Percentiles rank a stretch among this genome's conserved stretches.
phyloP scores from a whole-genome alignment of 768 basidiomycete genomes.

The Lyophyllum semitale region DNA sequence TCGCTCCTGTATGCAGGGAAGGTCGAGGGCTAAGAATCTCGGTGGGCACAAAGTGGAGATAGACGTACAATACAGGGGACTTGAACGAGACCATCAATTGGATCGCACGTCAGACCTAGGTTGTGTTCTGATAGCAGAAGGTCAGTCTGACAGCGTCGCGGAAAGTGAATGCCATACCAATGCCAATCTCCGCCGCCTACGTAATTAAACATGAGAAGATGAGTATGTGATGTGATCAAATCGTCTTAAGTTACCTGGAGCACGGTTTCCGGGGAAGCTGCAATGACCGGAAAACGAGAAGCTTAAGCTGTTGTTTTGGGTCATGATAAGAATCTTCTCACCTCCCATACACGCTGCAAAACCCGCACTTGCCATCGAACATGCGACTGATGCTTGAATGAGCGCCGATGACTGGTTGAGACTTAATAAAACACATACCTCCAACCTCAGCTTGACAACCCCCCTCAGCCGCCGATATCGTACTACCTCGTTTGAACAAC shows the following conservation, averaged over 20 bases:
- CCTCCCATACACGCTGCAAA: conserved; percentile 96
- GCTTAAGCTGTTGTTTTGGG: not conserved
- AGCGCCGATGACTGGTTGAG: not conserved
- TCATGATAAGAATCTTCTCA: conserved; percentile 26
- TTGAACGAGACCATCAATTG: conserved; percentile 90
- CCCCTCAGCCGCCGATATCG: conserved; percentile 95
- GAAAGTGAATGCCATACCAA: conserved; percentile 47
- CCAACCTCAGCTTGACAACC: conserved; percentile 96
- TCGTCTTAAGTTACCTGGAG: conserved; percentile 51
- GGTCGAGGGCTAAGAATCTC: not conserved
- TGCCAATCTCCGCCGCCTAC: conserved; percentile 87
- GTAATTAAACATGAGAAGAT: conserved; percentile 2
- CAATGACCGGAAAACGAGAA: not conserved
- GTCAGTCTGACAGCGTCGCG: not conserved
- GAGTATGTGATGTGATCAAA: conserved; percentile 13
- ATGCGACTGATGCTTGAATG: conserved; percentile 60
- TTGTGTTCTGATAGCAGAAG: conserved; percentile 65
- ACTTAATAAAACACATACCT: conserved; percentile 42
- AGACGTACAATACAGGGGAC: conserved; percentile 89
- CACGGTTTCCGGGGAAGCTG: conserved; percentile 81
- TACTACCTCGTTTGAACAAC: conserved; percentile 96
- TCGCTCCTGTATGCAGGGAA: conserved; percentile 55
- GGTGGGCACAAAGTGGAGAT: conserved; percentile 3
- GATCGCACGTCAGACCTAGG: conserved; percentile 90
- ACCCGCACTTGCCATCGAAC: conserved; percentile 93